Conservation (phyloP, 768 basidiomycete species). For the Tylopilus balloui region DNA sequence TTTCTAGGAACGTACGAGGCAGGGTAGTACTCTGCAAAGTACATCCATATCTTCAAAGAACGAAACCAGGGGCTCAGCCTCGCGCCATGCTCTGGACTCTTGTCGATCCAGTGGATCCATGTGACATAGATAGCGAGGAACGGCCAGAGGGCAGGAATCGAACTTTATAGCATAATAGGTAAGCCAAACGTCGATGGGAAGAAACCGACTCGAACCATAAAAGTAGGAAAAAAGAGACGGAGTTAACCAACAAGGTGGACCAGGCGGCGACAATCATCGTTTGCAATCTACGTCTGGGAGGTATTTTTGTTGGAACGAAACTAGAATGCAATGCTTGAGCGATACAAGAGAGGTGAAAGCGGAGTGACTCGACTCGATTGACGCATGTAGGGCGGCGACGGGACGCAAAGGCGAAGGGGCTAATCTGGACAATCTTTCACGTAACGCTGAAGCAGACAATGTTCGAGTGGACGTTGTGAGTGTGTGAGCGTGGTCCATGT, state of each 20-base stretch:
- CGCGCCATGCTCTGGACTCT: slow-evolving; percentile 68
- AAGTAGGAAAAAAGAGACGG: slow-evolving; percentile 57
- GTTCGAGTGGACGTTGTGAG: slow-evolving; percentile 41
- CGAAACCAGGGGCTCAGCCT: slow-evolving; percentile 74
- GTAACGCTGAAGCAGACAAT: slow-evolving; percentile 59
- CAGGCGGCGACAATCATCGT: slow-evolving; percentile 85
- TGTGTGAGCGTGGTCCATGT: slow-evolving; percentile 33
- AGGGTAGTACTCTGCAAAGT: slow-evolving; percentile 91
- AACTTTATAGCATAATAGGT: slow-evolving; percentile 44
- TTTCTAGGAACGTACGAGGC: slow-evolving; percentile 61
- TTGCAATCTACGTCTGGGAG: slow-evolving; percentile 80
- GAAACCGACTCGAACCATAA: slow-evolving; percentile 56
- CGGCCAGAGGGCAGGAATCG: slow-evolving; percentile 87
- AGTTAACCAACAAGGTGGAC: slow-evolving; percentile 48
- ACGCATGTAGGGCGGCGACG: slow-evolving; percentile 63
- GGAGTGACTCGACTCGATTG: slow-evolving; percentile 59
- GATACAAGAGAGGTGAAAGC: background rate
- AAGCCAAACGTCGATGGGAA: background rate
- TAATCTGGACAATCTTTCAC: slow-evolving; percentile 57
- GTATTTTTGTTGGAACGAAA: slow-evolving; percentile 85
- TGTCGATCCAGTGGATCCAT: slow-evolving; percentile 77
- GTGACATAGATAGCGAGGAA: slow-evolving; percentile 68
- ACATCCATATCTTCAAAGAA: slow-evolving; percentile 67
- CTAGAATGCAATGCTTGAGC: slow-evolving; percentile 32
- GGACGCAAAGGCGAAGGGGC: slow-evolving; percentile 56